Conservation (phyloP, 192 early-diverging fungal species). For the Nowakowskiella sp. region DNA sequence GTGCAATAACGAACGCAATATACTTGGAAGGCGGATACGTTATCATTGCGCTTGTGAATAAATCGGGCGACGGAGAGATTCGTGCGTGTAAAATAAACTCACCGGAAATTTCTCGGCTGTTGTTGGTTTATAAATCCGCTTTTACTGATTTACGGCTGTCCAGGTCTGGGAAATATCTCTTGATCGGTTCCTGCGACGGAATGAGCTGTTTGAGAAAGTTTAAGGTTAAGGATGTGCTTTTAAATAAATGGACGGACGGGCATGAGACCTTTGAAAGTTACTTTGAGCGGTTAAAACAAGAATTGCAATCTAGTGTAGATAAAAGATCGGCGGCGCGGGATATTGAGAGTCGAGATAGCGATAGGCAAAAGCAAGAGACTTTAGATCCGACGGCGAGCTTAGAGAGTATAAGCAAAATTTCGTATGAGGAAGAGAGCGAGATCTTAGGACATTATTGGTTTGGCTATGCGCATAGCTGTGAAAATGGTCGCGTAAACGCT, state of each 20-base stretch:
- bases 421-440: neutral
- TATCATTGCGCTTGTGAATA: conserved; percentile 38
- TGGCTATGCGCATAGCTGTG: conserved; percentile 44
- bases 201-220: conserved; percentile 35
- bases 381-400: no score
- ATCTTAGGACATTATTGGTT: conserved; percentile 42
- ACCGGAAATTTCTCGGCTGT: conserved; percentile 29
- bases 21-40: conserved; percentile 50
- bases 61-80: conserved; percentile 39
- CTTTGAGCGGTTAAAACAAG: neutral
- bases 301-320: neutral
- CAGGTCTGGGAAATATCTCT: conserved; percentile 34
- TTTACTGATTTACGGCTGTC: conserved; percentile 33
- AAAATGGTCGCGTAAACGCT: conserved; percentile 27
- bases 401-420: conserved; percentile 1
- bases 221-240: conserved; percentile 33
- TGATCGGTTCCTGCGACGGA: conserved; percentile 34
- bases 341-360: no score
- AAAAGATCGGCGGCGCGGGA: neutral
- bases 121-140: conserved; percentile 22
- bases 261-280: neutral
- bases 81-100: conserved; percentile 31
- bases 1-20: conserved; percentile 21
- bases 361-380: no score
- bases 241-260: conserved; percentile 27